A percentile compares a stretch with the other conserved stretches of the same genome.
phyloP scores from a whole-genome alignment of 2,329 filamentous ascomycete species.

The Aureobasidium sp. region DNA sequence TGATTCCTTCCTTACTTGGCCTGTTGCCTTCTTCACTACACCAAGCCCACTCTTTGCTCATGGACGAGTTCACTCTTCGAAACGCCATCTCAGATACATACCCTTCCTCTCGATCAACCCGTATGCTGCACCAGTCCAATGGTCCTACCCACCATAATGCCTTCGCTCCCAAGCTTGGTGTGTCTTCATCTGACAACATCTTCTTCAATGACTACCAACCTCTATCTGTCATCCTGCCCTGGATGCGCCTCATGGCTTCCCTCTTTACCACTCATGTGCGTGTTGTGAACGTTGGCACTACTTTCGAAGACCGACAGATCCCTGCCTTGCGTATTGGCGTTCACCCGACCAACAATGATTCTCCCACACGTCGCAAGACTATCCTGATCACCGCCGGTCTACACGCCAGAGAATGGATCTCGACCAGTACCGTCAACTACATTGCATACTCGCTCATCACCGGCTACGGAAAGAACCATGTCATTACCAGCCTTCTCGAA shows the following conservation, averaged over 20 bases:
- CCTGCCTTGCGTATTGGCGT: slow-evolving; percentile 71
- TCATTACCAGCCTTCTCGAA: slow-evolving; percentile 68
- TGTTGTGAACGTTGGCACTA: slow-evolving; percentile 69
- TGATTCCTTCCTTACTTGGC: slow-evolving; percentile 68
- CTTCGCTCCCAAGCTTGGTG: slow-evolving; percentile 22
- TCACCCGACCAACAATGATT: slow-evolving; percentile 40
- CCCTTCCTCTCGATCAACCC: slow-evolving; percentile 35
- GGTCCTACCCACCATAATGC: background rate
- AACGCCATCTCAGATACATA: slow-evolving; percentile 70
- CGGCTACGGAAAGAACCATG: slow-evolving; percentile 62
- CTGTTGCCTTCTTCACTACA: slow-evolving; percentile 69
- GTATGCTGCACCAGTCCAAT: background rate
- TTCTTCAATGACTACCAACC: slow-evolving; percentile 95
- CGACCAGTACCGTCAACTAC: slow-evolving; percentile 83
- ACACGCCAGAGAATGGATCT: slow-evolving; percentile 97
- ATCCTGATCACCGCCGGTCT: slow-evolving; percentile 75
- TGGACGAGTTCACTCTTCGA: slow-evolving; percentile 62
- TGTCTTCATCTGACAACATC: slow-evolving; percentile 51
- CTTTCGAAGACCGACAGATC: slow-evolving; percentile 82
- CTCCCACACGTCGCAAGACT: slow-evolving; percentile 54
- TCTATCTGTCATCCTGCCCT: slow-evolving; percentile 71
- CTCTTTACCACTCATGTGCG: slow-evolving; percentile 80
- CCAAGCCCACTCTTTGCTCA: slow-evolving; percentile 62
- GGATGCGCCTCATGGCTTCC: slow-evolving; percentile 83
- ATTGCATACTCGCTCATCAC: slow-evolving; percentile 83